Evolutionary conservation across 2,329 filamentous ascomycete species (phyloP).

Genomic region (Chaetomium olivaceum): DNA sequence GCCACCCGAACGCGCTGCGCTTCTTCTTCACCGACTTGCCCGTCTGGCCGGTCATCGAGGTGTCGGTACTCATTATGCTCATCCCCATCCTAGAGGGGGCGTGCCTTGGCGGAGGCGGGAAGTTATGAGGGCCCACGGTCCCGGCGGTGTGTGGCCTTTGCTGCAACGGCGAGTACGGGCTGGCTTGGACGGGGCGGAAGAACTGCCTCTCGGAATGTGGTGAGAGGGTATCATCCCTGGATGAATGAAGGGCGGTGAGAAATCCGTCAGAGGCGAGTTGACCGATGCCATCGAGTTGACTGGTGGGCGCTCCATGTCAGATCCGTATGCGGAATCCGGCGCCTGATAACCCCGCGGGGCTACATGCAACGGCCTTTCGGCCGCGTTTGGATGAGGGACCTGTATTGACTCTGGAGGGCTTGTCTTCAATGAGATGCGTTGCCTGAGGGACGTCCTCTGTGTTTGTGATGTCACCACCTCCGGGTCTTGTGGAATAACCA

Average conservation of each 20-base stretch:
- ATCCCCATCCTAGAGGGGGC: slow-evolving; percentile 57
- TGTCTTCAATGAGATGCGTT: slow-evolving; percentile 56
- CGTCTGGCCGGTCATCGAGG: slow-evolving; percentile 48
- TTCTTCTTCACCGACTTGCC: slow-evolving; percentile 60
- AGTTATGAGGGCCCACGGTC: slow-evolving; percentile 32
- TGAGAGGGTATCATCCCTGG: slow-evolving; percentile 48
- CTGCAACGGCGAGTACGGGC: slow-evolving; percentile 64
- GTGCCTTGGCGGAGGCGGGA: slow-evolving; percentile 47
- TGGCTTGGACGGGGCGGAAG: slow-evolving; percentile 63
- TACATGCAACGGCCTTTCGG: slow-evolving; percentile 38
- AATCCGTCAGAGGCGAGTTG: slow-evolving; percentile 38
- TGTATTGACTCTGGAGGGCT: slow-evolving; percentile 55
- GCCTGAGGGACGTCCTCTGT: slow-evolving; percentile 51
- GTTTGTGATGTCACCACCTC: slow-evolving; percentile 30
- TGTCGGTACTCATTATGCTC: slow-evolving; percentile 59
- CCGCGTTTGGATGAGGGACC: slow-evolving; percentile 49
- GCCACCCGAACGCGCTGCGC: slow-evolving; percentile 66
- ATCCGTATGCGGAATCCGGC: slow-evolving; percentile 51
- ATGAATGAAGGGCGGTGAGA: slow-evolving; percentile 42
- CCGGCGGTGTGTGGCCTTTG: slow-evolving; percentile 58
- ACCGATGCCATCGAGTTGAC: slow-evolving; percentile 40
- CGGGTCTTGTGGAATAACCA: slow-evolving; percentile 18
- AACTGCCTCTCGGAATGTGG: slow-evolving; percentile 57
- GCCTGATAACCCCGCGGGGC: slow-evolving; percentile 39
- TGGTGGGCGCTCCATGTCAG: slow-evolving; percentile 47